Base-by-base conservation (phyloP, 1,139 yeast species). In the Meyerozyma elateridarum region DNA sequence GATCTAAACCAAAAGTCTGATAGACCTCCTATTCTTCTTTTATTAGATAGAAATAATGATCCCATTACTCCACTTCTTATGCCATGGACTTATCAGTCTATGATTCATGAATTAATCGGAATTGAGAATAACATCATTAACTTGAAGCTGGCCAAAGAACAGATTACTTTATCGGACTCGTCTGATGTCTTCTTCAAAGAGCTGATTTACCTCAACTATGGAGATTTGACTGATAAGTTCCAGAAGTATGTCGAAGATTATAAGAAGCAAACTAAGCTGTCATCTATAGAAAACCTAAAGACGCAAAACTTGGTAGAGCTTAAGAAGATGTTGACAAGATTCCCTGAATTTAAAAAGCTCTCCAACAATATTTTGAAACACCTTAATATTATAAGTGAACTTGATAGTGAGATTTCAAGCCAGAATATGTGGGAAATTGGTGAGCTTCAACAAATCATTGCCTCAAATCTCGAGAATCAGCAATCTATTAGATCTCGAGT, bases 11-110 rank as follows among this genome's bases (percentile, higher is more conserved):
- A 47, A 17, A 50, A 51, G 29, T 61, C 66, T 31, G 95, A 85
- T 49, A 61, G 79, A 0, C 77, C 91, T 1, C 95, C 97, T 1
- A 52, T 85, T 12, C 58, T 93, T 30, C 55, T 93, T n/a, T 61
- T 91, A 2, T 53, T 91, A 30, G 98, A 91, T 56, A 68, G 99
- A 33, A 76, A 79, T 38, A 81, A 78, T 49, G 99, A 91, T 55
- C 96, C 97, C 1, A 68, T 89, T 19, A 91, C 99, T 0, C 97
- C 99, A 1, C 64, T 91, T 28, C 60, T 91, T 30, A 76, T 82
- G 25, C 98, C 97, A 2, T 91, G 99, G 99, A 89, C 98, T 0
- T 91, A 88, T 56, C 97, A 91, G 52, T 85, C 96, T 2, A 91
- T 93, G 98, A 85, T 91, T 12, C 95, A 91, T 54, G 97, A 93